These are phyloP conservation scores for Psilocybe tampanensis DNA, from an alignment of 768 basidiomycete genomes.

Conservation along the genomic window DNA sequence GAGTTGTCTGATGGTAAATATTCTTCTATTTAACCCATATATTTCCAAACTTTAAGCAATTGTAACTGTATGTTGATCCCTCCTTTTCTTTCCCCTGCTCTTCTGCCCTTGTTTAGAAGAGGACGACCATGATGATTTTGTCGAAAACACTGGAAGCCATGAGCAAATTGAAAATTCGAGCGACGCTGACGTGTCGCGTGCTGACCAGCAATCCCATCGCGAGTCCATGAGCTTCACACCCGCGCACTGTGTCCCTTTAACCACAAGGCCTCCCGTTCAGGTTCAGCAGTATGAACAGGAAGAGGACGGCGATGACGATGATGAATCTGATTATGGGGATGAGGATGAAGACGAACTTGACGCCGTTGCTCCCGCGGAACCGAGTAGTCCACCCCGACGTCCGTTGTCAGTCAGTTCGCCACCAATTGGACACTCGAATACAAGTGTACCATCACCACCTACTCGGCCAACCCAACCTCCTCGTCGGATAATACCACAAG, in stretches of 20 bases:
- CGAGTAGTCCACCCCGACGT: neutral
- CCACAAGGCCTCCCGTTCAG: constrained; percentile 8
- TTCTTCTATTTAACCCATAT: constrained; percentile 21
- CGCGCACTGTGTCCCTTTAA: constrained; percentile 1
- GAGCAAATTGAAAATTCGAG: constrained; percentile 11
- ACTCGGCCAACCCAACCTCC: constrained; percentile 24
- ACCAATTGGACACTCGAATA: neutral
- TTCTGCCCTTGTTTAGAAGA: constrained; percentile 20
- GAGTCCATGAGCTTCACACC: neutral
- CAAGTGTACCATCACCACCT: constrained; percentile 11
- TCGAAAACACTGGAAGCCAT: constrained; percentile 5
- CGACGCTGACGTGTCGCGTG: neutral
- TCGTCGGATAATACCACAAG: constrained; percentile 28
- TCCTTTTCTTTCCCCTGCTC: neutral
- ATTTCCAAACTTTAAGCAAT: constrained; percentile 15
- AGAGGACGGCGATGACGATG: constrained; percentile 9
- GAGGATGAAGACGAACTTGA: constrained; percentile 1
- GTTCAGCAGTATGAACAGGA: constrained; percentile 17
- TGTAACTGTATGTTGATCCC: constrained; percentile 32
- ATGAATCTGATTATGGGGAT: constrained; percentile 14
- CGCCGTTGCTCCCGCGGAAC: neutral
- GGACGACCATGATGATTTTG: constrained; percentile 15
- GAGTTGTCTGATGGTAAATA: constrained; percentile 36
- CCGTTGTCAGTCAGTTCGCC: neutral
- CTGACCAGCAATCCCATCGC: constrained; percentile 5